These are phyloP conservation scores for Dionaea muscipula DNA, from an alignment of 179 eudicot species.

Conservation along the genomic window DNA sequence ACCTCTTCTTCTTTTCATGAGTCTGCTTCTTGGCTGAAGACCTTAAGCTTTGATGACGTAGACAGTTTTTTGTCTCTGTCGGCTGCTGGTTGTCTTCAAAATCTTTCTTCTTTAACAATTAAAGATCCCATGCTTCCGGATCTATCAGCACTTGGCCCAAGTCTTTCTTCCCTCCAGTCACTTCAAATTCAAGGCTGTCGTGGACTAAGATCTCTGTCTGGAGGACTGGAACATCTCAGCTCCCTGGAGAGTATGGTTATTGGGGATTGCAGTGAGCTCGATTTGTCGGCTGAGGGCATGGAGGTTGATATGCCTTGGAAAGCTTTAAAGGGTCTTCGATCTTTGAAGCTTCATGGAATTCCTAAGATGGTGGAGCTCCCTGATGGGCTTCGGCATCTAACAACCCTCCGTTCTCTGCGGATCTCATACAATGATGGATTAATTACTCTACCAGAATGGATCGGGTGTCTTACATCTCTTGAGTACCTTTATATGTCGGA, in stretches of 20 bases:
- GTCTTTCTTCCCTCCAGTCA: conserved; percentile 7
- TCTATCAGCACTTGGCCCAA: conserved; percentile 6
- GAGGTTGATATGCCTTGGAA: conserved; percentile 13
- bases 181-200: background rate
- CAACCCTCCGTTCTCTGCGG: background rate
- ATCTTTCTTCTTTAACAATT: conserved; percentile 5
- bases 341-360: background rate
- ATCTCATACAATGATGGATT: background rate
- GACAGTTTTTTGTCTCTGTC: conserved; percentile 14
- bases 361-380: conserved; percentile 8
- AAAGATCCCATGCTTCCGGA: background rate
- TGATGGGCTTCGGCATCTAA: conserved; percentile 3
- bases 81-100: conserved; percentile 5
- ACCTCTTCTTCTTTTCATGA: background rate
- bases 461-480: conserved; percentile 28
- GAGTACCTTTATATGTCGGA: background rate
- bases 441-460: conserved; percentile 2
- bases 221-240: conserved; percentile 8
- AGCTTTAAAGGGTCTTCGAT: conserved; percentile 8
- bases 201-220: conserved; percentile 3
- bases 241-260: conserved; percentile 2
- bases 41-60: background rate
- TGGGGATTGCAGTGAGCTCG: background rate
- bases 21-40: background rate
- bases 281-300: background rate